phyloP scores from a whole-genome alignment of 495 filamentous ascomycete genomes.

The Platismatia glauca region DNA sequence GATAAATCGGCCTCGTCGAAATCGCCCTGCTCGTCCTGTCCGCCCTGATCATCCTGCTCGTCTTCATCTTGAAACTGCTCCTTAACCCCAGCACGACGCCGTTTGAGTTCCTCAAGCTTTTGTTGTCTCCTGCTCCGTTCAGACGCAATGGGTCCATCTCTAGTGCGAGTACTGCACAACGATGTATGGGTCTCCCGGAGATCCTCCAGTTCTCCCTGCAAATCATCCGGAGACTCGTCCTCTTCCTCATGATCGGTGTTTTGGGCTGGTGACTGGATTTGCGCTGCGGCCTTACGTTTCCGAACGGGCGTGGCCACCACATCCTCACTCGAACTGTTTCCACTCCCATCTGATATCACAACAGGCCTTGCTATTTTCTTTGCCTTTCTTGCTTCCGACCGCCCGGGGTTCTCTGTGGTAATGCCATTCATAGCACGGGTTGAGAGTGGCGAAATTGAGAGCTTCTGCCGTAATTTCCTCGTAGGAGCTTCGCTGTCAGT shows the following conservation, averaged over 20 bases:
- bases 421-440: not conserved
- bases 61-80: constrained; percentile 5
- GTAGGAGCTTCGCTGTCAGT: not conserved
- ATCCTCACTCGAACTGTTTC: constrained; percentile 25
- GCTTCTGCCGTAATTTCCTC: constrained; percentile 2
- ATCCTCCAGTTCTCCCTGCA: constrained; percentile 40
- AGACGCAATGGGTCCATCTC: constrained; percentile 33
- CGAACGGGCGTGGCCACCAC: constrained; percentile 25
- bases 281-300: constrained; percentile 20
- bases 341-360: constrained; percentile 17
- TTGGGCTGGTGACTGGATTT: not conserved
- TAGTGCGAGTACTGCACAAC: constrained; percentile 37
- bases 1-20: constrained; percentile 29
- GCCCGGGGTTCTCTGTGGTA: not conserved
- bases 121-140: constrained; percentile 38
- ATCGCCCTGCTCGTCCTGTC: constrained; percentile 37
- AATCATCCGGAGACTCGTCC: constrained; percentile 26
- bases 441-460: not conserved
- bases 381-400: not conserved
- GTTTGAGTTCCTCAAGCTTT: constrained; percentile 45
- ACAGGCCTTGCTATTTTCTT: not conserved
- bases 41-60: constrained; percentile 3
- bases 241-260: constrained; percentile 24
- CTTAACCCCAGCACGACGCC: constrained; percentile 44
- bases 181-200: constrained; percentile 39